These are phyloP conservation scores for Salvia rosmarinus DNA, from an alignment of 257 asterid genomes.

Conservation along the genomic window DNA sequence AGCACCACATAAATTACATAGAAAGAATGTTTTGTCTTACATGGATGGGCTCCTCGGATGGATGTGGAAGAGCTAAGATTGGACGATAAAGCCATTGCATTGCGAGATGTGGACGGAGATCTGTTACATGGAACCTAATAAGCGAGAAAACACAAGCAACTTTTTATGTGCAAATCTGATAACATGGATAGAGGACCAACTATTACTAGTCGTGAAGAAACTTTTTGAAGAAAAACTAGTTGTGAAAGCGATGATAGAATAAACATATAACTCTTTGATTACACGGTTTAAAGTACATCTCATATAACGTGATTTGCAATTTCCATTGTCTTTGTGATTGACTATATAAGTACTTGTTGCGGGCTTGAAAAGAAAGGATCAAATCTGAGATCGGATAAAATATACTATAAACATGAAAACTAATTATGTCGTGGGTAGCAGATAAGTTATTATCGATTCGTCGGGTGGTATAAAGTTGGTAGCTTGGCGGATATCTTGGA, in stretches of 20 bases:
- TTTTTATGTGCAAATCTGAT: conserved; percentile 30
- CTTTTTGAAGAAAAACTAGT: no score
- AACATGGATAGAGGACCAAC: conserved; percentile 21
- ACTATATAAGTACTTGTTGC: conserved; percentile 85
- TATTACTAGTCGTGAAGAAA: conserved; percentile 25
- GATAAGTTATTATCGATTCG: conserved; percentile 18
- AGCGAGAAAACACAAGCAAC: conserved; percentile 33
- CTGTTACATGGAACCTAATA: conserved; percentile 88
- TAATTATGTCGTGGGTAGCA: conserved; percentile 3
- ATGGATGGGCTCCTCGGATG: conserved; percentile 93
- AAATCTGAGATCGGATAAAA: conserved; percentile 26
- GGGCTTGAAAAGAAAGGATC: conserved; percentile 57
- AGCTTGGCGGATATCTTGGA: conserved; percentile 24
- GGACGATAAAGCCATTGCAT: conserved; percentile 95
- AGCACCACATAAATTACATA: neutral
- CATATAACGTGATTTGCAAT: conserved; percentile 97
- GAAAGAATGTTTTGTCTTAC: conserved; percentile 47
- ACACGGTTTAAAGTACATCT: conserved; percentile 93
- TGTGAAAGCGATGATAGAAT: no score
- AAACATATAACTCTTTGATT: conserved; percentile 20
- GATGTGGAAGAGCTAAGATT: conserved; percentile 97
- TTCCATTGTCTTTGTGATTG: conserved; percentile 86
- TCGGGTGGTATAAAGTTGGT: neutral
- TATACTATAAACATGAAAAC: conserved; percentile 11
- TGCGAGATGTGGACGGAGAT: conserved; percentile 83